Conservation (phyloP, 495 filamentous ascomycete species). For the Penicillium cataractarum region DNA sequence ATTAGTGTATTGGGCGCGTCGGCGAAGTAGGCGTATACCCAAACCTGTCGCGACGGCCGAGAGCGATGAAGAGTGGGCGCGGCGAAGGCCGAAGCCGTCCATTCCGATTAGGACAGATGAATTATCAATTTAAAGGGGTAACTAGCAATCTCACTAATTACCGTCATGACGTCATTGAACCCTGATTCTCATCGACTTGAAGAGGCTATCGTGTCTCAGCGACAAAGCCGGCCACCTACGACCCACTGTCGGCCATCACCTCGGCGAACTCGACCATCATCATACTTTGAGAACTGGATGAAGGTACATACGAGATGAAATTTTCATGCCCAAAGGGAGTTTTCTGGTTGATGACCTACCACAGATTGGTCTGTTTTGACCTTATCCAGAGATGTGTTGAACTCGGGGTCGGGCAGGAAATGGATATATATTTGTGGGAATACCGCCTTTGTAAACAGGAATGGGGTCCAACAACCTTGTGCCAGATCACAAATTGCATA, state of each 20-base stretch:
- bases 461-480: too few relatives aligned
- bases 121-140: not conserved
- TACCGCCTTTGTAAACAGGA: too few relatives aligned
- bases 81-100: not conserved
- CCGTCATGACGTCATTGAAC: not conserved
- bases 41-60: not conserved
- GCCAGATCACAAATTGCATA: too few relatives aligned
- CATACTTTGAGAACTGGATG: not conserved
- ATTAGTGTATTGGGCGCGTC: not conserved
- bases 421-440: too few relatives aligned
- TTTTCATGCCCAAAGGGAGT: too few relatives aligned
- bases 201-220: not conserved
- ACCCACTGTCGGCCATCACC: slow-evolving; percentile 8
- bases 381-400: too few relatives aligned
- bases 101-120: not conserved
- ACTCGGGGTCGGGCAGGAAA: too few relatives aligned
- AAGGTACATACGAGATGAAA: too few relatives aligned
- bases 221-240: not conserved
- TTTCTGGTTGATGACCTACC: too few relatives aligned
- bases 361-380: too few relatives aligned
- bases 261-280: slow-evolving; percentile 9
- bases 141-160: too few relatives aligned
- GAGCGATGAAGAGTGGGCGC: not conserved
- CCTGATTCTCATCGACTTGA: not conserved
- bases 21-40: not conserved